Evolutionary conservation across 306 rosid species (phyloP).

Genomic region (Delonix regia): DNA sequence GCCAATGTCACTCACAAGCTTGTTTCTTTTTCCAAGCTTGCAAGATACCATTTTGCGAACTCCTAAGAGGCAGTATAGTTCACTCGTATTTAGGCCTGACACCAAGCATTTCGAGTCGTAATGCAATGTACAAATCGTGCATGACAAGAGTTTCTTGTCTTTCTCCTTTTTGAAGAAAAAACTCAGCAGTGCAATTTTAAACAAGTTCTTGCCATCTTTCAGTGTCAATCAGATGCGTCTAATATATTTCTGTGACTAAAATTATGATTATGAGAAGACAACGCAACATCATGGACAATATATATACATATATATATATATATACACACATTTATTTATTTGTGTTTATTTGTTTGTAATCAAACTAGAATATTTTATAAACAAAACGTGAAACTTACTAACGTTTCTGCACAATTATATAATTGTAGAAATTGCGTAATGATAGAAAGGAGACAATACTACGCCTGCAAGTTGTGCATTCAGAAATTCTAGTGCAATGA

Average conservation of each 20-base stretch:
- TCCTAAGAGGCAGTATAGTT: constrained; percentile 18
- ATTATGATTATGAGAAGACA: neutral
- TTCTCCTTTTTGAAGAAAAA: too few species aligned
- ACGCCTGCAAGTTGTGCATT: constrained; percentile 9
- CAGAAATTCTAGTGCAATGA: neutral
- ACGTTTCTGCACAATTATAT: too few species aligned
- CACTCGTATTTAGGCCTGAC: neutral
- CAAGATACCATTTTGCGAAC: constrained; percentile 26
- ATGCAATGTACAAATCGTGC: constrained; percentile 9
- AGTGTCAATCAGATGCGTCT: too few species aligned
- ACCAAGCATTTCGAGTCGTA: neutral
- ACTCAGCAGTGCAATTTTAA: neutral
- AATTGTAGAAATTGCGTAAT: neutral
- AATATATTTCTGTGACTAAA: neutral
- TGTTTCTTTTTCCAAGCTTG: constrained; percentile 32
- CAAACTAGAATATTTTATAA: too few species aligned
- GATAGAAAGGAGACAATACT: neutral
- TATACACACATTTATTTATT: too few species aligned
- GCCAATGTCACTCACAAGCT: too few species aligned
- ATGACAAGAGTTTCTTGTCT: neutral
- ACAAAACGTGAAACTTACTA: too few species aligned
- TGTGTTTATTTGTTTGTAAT: too few species aligned
- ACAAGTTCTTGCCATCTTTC: neutral
- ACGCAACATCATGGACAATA: neutral
- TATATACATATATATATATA: too few species aligned